A percentile compares a stretch with the other conserved stretches of the same genome.
Conservation (phyloP, 345 rosid genomes). For the Psidium friedrichsthalianum region DNA sequence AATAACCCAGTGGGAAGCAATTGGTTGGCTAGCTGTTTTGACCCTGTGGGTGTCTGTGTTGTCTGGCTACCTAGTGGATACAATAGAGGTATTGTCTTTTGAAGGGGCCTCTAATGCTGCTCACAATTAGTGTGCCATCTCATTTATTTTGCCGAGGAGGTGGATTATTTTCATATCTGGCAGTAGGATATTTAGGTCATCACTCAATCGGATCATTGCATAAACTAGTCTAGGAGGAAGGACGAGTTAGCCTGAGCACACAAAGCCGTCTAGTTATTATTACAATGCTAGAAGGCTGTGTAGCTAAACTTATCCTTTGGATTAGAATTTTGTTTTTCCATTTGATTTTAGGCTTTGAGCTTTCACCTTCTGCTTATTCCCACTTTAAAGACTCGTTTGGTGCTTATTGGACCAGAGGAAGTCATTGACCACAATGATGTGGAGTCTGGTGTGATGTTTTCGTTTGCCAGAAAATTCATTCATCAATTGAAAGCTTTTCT, state of each 20-base stretch:
- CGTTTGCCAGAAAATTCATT: background rate
- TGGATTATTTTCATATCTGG: background rate
- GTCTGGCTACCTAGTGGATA: constrained; percentile 34
- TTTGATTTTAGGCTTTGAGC: background rate
- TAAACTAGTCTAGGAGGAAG: background rate
- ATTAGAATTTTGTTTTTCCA: background rate
- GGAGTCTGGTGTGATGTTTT: background rate
- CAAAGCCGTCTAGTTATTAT: background rate
- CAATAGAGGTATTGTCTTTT: constrained; percentile 26
- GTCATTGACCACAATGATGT: background rate
- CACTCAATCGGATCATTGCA: background rate
- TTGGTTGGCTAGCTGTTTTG: constrained; percentile 28
- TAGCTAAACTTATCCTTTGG: background rate
- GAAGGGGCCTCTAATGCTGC: background rate
- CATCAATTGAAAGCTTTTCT: background rate
- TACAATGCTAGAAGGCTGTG: background rate
- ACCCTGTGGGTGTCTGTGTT: constrained; percentile 32
- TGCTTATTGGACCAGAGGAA: background rate
- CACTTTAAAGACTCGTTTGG: background rate
- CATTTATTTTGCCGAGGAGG: background rate
- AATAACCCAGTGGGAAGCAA: constrained; percentile 31
- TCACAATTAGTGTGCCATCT: background rate
- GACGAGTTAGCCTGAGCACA: background rate
- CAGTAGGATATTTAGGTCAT: background rate
- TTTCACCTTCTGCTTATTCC: background rate